Percentiles rank a stretch among this genome's conserved stretches.
Conservation (phyloP, 768 basidiomycete species). For the Sutorius australiensis region DNA sequence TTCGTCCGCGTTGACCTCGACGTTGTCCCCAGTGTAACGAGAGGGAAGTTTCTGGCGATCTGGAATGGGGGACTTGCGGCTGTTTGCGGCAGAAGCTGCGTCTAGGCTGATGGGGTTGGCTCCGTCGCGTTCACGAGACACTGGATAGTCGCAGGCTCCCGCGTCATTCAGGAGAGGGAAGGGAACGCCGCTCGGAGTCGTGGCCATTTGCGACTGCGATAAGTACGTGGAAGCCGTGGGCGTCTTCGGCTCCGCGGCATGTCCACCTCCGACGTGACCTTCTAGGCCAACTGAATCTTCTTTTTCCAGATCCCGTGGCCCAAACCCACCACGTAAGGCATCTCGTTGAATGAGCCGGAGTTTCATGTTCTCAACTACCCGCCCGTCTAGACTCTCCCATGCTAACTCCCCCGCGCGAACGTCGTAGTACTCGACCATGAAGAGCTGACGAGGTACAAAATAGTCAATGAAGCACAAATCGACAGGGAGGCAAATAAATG, state of each 20-base stretch:
- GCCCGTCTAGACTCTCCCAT: constrained; percentile 45
- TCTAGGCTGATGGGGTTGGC: constrained; percentile 8
- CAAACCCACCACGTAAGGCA: constrained; percentile 18
- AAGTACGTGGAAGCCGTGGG: constrained; percentile 34
- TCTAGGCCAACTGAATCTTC: constrained; percentile 26
- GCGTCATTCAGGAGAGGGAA: constrained; percentile 26
- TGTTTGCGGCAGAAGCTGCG: constrained; percentile 7
- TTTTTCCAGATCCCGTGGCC: constrained; percentile 25
- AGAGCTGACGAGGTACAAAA: constrained; percentile 33
- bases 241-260: constrained; percentile 37
- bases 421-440: constrained; percentile 67
- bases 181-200: constrained; percentile 22
- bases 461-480: constrained; percentile 12
- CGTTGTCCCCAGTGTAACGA: constrained; percentile 16
- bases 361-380: constrained; percentile 49
- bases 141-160: constrained; percentile 15
- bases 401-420: constrained; percentile 54
- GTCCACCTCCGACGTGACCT: constrained; percentile 30
- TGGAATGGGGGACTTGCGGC: constrained; percentile 9
- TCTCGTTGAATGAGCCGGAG: constrained; percentile 42
- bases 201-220: constrained; percentile 29
- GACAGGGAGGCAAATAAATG: background rate
- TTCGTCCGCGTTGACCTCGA: constrained; percentile 14
- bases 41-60: constrained; percentile 19
- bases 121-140: constrained; percentile 22